These are phyloP conservation scores for Fusarium kyushuense DNA, from an alignment of 2,329 filamentous ascomycete genomes.

Conservation along the genomic window DNA sequence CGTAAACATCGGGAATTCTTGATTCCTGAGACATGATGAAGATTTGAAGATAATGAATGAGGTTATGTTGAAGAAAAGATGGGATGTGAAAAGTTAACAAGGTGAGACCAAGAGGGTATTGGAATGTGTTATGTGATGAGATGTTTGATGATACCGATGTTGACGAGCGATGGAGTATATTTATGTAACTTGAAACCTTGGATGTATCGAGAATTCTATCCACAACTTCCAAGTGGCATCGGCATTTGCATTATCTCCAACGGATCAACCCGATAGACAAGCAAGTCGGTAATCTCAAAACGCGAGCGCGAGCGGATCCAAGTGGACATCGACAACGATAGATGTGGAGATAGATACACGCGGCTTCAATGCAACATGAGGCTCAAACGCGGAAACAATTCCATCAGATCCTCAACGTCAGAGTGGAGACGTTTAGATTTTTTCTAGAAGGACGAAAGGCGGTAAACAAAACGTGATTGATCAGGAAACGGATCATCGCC, in stretches of 20 bases:
- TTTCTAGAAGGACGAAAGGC: not conserved
- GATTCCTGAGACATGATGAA: constrained; percentile 18
- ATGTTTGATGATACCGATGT: not conserved
- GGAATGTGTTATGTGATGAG: not conserved
- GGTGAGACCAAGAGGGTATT: not conserved
- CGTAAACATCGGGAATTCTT: constrained; percentile 12
- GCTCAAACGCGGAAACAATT: constrained; percentile 9
- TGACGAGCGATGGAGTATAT: not conserved
- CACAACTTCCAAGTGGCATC: not conserved
- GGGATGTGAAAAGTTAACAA: not conserved
- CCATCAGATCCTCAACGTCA: not conserved
- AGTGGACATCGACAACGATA: not conserved
- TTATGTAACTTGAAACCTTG: not conserved
- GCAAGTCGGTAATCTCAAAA: not conserved
- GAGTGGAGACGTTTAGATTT: constrained; percentile 2
- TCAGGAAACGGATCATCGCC: not conserved
- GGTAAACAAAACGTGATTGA: too few species aligned
- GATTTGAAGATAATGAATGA: not conserved
- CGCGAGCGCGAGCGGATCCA: constrained; percentile 21
- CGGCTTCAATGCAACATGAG: constrained; percentile 7
- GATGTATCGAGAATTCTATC: not conserved
- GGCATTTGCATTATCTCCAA: not conserved
- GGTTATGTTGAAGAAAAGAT: not conserved
- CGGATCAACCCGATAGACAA: not conserved
- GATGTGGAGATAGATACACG: not conserved